A percentile compares a stretch with the other conserved stretches of the same genome.
Evolutionary conservation across 345 rosid species (phyloP).

Genomic region (Adansonia digitata): DNA sequence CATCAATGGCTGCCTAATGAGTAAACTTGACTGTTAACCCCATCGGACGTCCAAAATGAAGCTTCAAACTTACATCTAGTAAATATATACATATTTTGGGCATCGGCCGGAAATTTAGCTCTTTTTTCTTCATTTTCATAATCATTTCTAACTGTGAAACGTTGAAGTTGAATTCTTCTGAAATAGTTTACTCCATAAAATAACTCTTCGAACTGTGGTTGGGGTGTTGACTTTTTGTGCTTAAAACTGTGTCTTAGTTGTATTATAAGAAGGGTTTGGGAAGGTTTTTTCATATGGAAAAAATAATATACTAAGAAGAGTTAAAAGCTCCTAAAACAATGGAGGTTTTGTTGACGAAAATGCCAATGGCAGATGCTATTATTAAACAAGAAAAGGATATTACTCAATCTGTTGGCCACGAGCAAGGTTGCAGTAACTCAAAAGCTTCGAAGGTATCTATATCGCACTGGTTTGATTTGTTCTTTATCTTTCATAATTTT

Average conservation of each 20-base stretch:
- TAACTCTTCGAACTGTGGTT: constrained; percentile 21
- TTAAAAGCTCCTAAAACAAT: constrained; percentile 5
- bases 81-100: background rate
- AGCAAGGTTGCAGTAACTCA: constrained; percentile 26
- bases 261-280: constrained; percentile 16
- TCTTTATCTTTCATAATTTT: too few relatives aligned
- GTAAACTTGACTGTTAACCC: constrained; percentile 25
- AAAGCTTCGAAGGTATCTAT: too few relatives aligned
- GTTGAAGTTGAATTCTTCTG: constrained; percentile 31
- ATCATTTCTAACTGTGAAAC: constrained; percentile 24
- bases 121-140: background rate
- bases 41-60: constrained; percentile 31
- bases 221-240: constrained; percentile 62
- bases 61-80: constrained; percentile 37
- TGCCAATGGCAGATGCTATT: constrained; percentile 23
- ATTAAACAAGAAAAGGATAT: constrained; percentile 23
- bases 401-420: constrained; percentile 22
- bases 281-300: too few relatives aligned
- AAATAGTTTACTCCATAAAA: constrained; percentile 1
- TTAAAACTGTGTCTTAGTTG: background rate
- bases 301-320: background rate
- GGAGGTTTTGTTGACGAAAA: constrained; percentile 33
- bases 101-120: constrained; percentile 40
- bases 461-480: background rate
- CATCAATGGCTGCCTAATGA: background rate